Conservation (phyloP, 768 basidiomycete genomes). For the Holtermanniella nyarrowii region DNA sequence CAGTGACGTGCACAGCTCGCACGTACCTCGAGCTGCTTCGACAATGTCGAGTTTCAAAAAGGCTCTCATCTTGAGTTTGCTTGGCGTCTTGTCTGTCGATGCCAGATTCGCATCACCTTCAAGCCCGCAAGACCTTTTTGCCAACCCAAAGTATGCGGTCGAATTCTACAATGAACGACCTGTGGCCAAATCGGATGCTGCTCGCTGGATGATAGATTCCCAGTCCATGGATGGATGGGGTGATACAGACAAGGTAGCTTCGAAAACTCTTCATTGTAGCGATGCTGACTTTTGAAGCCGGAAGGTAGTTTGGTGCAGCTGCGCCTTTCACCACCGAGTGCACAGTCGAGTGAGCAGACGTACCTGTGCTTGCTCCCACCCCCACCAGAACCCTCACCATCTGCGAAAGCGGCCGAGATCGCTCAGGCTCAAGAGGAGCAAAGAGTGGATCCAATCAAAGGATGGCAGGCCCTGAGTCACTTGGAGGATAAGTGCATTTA, state of each 20-base stretch:
- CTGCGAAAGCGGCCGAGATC: constrained; percentile 14
- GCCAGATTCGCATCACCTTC: neutral
- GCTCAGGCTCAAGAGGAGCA: constrained; percentile 8
- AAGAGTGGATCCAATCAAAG: constrained; percentile 21
- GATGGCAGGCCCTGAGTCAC: constrained; percentile 29
- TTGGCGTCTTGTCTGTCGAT: too few relatives aligned
- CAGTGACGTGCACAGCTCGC: too few relatives aligned
- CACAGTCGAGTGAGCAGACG: neutral
- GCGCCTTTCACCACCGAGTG: neutral
- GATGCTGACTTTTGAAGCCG: too few relatives aligned
- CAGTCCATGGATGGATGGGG: too few relatives aligned
- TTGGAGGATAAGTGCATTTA: constrained; percentile 35
- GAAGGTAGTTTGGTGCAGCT: neutral
- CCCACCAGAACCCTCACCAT: constrained; percentile 7
- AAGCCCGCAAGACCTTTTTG: constrained; percentile 20
- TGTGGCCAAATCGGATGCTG: constrained; percentile 23
- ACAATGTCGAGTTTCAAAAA: too few relatives aligned
- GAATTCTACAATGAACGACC: constrained; percentile 36
- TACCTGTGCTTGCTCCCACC: constrained; percentile 36
- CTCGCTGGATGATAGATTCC: too few relatives aligned
- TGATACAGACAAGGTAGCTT: too few relatives aligned
- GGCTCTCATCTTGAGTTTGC: too few relatives aligned
- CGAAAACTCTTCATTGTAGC: too few relatives aligned
- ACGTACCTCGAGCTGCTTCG: too few relatives aligned
- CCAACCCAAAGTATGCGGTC: constrained; percentile 34